Evolutionary conservation across 129 eudicot genomes (phyloP), one percentile per base, ranked within the genome.

Genomic region (Flaveria sonorensis): DNA sequence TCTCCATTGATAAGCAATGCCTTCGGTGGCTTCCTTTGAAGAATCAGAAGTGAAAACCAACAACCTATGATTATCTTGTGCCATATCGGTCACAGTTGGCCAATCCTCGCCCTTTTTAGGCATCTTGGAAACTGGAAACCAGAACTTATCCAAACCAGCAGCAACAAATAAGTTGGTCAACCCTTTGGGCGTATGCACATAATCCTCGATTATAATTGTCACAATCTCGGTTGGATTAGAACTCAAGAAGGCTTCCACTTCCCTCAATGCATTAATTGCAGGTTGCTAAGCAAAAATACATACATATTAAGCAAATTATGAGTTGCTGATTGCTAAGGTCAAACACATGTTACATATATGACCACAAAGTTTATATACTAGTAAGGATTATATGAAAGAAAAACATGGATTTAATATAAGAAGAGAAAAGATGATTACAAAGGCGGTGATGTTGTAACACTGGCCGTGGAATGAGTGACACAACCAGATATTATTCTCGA

Each of bases 41-140:
- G 99, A 81, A 82, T 95, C 97, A 20, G 99, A 95, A 70, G 99
- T 91, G 80, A 95, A 95, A 80, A 95, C 99, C 71, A 95, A 68
- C 63, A 95, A 83, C 67, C 97, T 79, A 57, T 89, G 80, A 75
- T 95, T 95, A 14, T 88, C 86, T 79, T 83, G 88, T 19, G 90
- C 86, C 99, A 95, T 95, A 77, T 78, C 69, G 36, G 88, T 92
- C 68, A 91, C 89, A 19, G 96, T 91, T 16, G 99, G 99, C 99
- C 99, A 95, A 84, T 95, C 96, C 71, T 74, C 85, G 12, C 99
- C 97, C 52, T 83, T 91, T 79, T 81, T 91, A 1, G 99, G 99
- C 99, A 95, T 95, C 80, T 91, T 88, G 46, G 96, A 77, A 45
- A 91, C 88, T 10, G 99, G 99, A 73, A 72, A 95, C 96, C 92